Percentiles rank a stretch among this genome's conserved stretches.
Conservation (phyloP, 1,284 basidiomycete genomes). For the Ganoderma sinense region DNA sequence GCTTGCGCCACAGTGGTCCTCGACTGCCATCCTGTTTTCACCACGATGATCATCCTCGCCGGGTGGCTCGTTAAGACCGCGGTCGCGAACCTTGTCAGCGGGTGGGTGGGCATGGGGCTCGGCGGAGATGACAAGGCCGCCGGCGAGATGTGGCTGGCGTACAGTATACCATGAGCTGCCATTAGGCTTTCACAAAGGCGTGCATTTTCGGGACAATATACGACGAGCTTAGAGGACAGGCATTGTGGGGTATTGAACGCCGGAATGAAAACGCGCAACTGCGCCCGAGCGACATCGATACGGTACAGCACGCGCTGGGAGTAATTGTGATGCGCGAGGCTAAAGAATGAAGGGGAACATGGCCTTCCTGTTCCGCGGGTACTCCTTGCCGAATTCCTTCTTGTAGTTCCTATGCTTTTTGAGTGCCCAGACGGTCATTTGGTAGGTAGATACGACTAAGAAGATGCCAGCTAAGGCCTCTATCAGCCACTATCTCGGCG, state of each 20-base stretch:
- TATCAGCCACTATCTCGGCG: slow-evolving; percentile 49
- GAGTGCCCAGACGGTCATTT: slow-evolving; percentile 90
- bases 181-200: not conserved
- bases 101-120: slow-evolving; percentile 69
- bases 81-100: slow-evolving; percentile 64
- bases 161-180: slow-evolving; percentile 72
- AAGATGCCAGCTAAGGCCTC: slow-evolving; percentile 60
- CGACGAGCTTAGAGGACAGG: not conserved
- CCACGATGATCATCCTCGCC: slow-evolving; percentile 76
- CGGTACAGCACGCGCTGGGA: not conserved
- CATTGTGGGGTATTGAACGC: slow-evolving; percentile 3
- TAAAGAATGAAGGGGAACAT: slow-evolving; percentile 82
- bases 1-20: slow-evolving; percentile 63
- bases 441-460: slow-evolving; percentile 67
- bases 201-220: not conserved
- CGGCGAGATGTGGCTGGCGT: slow-evolving; percentile 74
- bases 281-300: not conserved
- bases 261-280: slow-evolving; percentile 1
- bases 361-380: slow-evolving; percentile 78
- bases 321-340: slow-evolving; percentile 4
- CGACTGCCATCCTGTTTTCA: slow-evolving; percentile 78
- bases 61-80: slow-evolving; percentile 82
- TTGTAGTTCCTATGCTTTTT: slow-evolving; percentile 94
- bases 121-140: slow-evolving; percentile 52
- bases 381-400: slow-evolving; percentile 92